A percentile compares a stretch with the other conserved stretches of the same genome.
phyloP scores from a whole-genome alignment of 2,329 filamentous ascomycete species.

The Hypoxylon sp. region DNA sequence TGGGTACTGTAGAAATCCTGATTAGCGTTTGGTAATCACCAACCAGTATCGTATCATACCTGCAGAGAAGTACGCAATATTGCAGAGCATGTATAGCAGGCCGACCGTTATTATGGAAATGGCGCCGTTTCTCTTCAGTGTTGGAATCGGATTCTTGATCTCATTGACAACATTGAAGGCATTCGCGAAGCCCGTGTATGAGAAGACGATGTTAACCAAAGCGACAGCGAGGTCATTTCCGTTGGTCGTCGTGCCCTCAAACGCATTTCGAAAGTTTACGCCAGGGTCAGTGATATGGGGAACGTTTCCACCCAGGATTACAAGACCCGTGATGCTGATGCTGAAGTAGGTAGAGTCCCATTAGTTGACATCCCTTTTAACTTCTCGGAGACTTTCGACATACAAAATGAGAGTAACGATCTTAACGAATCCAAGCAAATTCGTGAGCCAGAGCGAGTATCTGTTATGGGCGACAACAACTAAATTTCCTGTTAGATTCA shows the following conservation, averaged over 20 bases:
- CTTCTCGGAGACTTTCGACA: not conserved
- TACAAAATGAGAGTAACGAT: slow-evolving; percentile 72
- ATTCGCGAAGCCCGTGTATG: slow-evolving; percentile 70
- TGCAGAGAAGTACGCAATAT: slow-evolving; percentile 72
- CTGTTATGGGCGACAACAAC: slow-evolving; percentile 68
- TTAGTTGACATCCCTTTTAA: not conserved
- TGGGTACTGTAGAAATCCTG: slow-evolving; percentile 58
- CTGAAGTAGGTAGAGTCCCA: slow-evolving; percentile 24
- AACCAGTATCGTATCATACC: slow-evolving; percentile 48
- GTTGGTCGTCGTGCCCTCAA: slow-evolving; percentile 62
- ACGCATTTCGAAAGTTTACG: slow-evolving; percentile 69
- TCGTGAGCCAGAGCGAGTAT: slow-evolving; percentile 69
- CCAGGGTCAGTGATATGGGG: slow-evolving; percentile 64
- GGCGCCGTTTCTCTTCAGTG: slow-evolving; percentile 65
- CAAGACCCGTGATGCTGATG: slow-evolving; percentile 72
- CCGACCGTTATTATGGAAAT: slow-evolving; percentile 66
- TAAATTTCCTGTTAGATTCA: slow-evolving; percentile 33
- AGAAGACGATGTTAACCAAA: slow-evolving; percentile 71
- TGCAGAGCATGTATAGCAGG: slow-evolving; percentile 69
- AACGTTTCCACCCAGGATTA: slow-evolving; percentile 71
- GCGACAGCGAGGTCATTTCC: slow-evolving; percentile 68
- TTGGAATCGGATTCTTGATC: slow-evolving; percentile 69
- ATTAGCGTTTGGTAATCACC: slow-evolving; percentile 8
- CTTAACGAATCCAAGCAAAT: slow-evolving; percentile 72
- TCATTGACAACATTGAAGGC: slow-evolving; percentile 74